A percentile compares a stretch with the other conserved stretches of the same genome.
These are phyloP conservation scores for Prillingera fragicola DNA, from an alignment of 1,284 basidiomycete genomes.

Conservation along the genomic window DNA sequence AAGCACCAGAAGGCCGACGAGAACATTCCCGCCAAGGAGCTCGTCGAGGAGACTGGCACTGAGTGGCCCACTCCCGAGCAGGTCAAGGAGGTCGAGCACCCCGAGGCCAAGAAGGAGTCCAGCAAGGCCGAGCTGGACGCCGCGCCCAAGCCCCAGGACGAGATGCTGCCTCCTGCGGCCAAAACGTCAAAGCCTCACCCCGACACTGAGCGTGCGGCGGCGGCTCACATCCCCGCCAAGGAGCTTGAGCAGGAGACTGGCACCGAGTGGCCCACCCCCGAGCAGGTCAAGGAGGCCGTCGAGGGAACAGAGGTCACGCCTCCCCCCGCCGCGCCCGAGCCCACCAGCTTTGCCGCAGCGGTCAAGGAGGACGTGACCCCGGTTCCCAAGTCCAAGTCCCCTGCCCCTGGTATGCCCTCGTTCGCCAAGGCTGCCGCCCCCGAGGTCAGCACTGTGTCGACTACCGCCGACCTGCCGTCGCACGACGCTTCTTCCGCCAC, in stretches of 20 bases:
- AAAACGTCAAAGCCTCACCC: too few species aligned
- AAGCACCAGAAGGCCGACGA: background rate
- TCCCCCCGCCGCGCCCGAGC: background rate
- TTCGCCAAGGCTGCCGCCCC: slow-evolving; percentile 1
- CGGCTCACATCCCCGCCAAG: background rate
- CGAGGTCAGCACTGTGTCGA: too few species aligned
- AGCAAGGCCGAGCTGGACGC: too few species aligned
- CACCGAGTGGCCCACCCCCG: background rate
- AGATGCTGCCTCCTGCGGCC: too few species aligned
- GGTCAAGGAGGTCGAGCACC: too few species aligned
- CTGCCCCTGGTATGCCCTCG: background rate
- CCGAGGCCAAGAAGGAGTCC: too few species aligned
- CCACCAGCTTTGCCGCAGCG: slow-evolving; percentile 1
- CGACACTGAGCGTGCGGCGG: too few species aligned
- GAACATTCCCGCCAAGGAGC: background rate
- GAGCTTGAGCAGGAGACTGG: background rate
- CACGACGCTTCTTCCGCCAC: too few species aligned
- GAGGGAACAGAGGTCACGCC: background rate
- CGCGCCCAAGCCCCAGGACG: too few species aligned
- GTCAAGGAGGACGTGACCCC: background rate
- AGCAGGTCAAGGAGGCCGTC: background rate
- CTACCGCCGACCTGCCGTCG: too few species aligned
- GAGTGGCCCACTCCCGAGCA: background rate
- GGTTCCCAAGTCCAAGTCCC: background rate
- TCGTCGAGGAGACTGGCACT: background rate